A percentile compares a stretch with the other conserved stretches of the same genome.
These are phyloP conservation scores for Bruguiera gymnorhiza DNA, from an alignment of 345 rosid species.

Conservation along the genomic window DNA sequence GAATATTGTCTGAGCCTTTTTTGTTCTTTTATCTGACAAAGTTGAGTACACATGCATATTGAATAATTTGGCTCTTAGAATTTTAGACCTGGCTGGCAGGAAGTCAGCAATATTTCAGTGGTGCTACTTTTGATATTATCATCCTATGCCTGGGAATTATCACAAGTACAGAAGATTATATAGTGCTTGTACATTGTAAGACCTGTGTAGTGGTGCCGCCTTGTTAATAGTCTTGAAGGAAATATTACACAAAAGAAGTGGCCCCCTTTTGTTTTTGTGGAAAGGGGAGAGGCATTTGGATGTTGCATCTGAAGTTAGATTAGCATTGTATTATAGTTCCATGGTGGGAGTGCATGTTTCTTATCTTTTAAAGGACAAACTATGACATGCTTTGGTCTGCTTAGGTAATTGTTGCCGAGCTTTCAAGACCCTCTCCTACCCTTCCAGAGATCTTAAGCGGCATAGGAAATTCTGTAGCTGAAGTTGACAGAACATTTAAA, in stretches of 20 bases:
- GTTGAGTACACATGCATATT: not conserved
- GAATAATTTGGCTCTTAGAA: not conserved
- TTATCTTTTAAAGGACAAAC: not conserved
- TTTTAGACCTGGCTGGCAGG: not conserved
- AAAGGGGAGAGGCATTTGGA: too few relatives aligned
- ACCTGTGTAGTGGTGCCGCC: not conserved
- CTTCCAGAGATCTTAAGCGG: slow-evolving; percentile 71
- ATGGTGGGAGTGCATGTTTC: not conserved
- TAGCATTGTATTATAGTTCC: too few relatives aligned
- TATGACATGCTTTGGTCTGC: slow-evolving; percentile 2
- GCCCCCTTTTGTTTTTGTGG: not conserved
- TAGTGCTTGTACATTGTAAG: not conserved
- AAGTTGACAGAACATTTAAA: slow-evolving; percentile 62
- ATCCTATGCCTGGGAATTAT: not conserved
- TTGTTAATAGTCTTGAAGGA: not conserved
- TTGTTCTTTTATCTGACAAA: not conserved
- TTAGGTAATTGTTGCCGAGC: slow-evolving; percentile 82
- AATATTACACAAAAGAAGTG: not conserved
- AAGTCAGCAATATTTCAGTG: not conserved
- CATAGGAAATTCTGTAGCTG: slow-evolving; percentile 60
- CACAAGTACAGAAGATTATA: not conserved
- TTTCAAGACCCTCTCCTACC: slow-evolving; percentile 69
- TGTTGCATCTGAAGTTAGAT: too few relatives aligned
- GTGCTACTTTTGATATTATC: not conserved
- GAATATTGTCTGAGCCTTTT: not conserved